phyloP scores from a whole-genome alignment of 352 stramenopile genomes.

The Phytophthora crassamura region DNA sequence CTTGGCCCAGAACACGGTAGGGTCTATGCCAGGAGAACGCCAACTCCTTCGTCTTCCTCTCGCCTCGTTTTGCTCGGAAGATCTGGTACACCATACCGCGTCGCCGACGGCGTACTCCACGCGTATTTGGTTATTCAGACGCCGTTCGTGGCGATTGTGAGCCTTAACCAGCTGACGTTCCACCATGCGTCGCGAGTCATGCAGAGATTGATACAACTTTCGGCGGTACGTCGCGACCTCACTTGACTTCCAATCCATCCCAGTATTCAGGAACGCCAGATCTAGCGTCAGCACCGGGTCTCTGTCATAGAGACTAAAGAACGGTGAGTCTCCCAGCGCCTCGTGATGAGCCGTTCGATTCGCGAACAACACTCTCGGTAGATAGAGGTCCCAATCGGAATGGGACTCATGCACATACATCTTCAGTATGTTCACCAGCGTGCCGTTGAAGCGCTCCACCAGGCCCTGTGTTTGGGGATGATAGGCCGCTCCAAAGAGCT shows the following conservation, averaged over 20 bases:
- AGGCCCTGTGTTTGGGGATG: neutral
- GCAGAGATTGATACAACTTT: neutral
- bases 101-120: neutral
- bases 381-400: neutral
- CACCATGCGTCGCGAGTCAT: neutral
- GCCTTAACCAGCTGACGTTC: slow-evolving; percentile 1
- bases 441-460: slow-evolving; percentile 3
- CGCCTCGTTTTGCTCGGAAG: neutral
- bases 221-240: neutral
- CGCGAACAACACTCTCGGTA: neutral
- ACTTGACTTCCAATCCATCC: neutral
- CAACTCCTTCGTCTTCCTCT: slow-evolving; percentile 6
- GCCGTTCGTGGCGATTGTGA: neutral
- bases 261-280: neutral
- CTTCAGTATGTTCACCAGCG: neutral
- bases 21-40: slow-evolving; percentile 4
- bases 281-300: neutral
- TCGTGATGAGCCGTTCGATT: neutral
- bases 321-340: neutral
- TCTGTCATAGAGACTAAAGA: neutral
- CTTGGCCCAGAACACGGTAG: neutral
- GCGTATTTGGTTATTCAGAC: neutral
- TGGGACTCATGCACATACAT: neutral
- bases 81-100: slow-evolving; percentile 1
- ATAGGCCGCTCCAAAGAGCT: neutral